Percentiles rank a stretch among this genome's conserved stretches.
phyloP scores from a whole-genome alignment of 2,329 filamentous ascomycete genomes.

The Exophiala sp. region DNA sequence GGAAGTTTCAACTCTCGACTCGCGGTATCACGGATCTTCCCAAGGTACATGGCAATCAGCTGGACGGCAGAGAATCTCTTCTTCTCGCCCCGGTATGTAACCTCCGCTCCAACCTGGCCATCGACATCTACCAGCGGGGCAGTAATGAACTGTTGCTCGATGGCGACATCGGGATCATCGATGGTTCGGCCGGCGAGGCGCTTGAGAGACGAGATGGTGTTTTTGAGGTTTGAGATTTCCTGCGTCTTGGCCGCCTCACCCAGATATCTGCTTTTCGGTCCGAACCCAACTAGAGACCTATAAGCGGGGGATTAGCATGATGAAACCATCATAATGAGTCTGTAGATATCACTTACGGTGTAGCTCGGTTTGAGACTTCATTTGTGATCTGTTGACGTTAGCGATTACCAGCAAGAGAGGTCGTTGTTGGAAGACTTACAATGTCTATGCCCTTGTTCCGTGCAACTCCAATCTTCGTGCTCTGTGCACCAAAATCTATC shows the following conservation, averaged over 20 bases:
- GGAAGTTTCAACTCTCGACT: constrained; percentile 81
- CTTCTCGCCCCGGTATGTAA: constrained; percentile 89
- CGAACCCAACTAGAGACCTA: constrained; percentile 91
- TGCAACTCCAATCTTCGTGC: constrained; percentile 95
- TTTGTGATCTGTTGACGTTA: constrained; percentile 71
- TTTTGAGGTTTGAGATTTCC: constrained; percentile 99
- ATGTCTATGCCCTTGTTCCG: constrained; percentile 99
- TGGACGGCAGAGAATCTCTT: constrained; percentile 92
- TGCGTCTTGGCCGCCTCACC: constrained; percentile 96
- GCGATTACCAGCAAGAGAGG: constrained; percentile 1
- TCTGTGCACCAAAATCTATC: constrained; percentile 92
- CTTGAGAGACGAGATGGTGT: constrained; percentile 90
- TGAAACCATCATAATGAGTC: constrained; percentile 3
- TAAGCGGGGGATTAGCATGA: constrained; percentile 9
- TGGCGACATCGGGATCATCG: constrained; percentile 83
- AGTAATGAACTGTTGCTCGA: constrained; percentile 88
- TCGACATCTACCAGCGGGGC: constrained; percentile 81
- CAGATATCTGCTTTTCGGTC: constrained; percentile 85
- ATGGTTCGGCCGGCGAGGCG: constrained; percentile 81
- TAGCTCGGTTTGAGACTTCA: constrained; percentile 97
- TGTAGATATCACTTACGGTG: constrained; percentile 67
- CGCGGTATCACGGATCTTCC: constrained; percentile 86
- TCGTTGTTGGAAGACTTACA: constrained; percentile 55
- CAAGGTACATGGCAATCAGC: constrained; percentile 89
- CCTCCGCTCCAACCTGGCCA: constrained; percentile 91